Evolutionary conservation across 2,329 filamentous ascomycete species (phyloP).

Genomic region (Incumbomyces delicatus): DNA sequence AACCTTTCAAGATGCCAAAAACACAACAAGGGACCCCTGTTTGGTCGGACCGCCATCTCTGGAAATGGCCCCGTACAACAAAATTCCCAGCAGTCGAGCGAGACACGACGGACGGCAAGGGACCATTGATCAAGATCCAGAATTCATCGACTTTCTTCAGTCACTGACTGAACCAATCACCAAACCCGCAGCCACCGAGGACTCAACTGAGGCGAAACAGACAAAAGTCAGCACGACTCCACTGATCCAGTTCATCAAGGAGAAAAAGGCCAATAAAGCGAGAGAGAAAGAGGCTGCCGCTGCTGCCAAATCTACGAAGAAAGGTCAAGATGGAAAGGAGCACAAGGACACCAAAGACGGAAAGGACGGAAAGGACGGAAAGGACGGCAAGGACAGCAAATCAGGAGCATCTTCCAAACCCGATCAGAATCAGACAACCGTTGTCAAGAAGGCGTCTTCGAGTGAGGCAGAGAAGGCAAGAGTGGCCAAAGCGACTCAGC

Average conservation of each 20-base stretch:
- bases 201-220: constrained; percentile 42
- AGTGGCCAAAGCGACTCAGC: constrained; percentile 51
- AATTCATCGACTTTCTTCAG: constrained; percentile 89
- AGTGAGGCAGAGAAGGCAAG: constrained; percentile 28
- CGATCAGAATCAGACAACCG: constrained; percentile 28
- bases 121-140: constrained; percentile 90
- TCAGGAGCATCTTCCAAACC: constrained; percentile 16
- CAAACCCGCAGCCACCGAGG: constrained; percentile 45
- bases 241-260: constrained; percentile 76
- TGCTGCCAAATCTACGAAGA: constrained; percentile 30
- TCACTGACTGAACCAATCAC: constrained; percentile 64
- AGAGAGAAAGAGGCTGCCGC: constrained; percentile 29
- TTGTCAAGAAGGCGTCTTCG: constrained; percentile 24
- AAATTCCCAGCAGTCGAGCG: constrained; percentile 63
- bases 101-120: constrained; percentile 78
- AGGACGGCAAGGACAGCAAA: constrained; percentile 39
- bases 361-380: constrained; percentile 47
- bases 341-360: constrained; percentile 45
- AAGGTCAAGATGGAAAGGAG: constrained; percentile 50
- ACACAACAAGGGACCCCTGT: constrained; percentile 59
- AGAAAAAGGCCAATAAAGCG: constrained; percentile 75
- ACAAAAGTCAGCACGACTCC: constrained; percentile 72
- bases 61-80: constrained; percentile 76
- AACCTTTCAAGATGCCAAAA: constrained; percentile 72
- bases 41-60: constrained; percentile 70